A percentile compares a stretch with the other conserved stretches of the same genome.
phyloP scores from a whole-genome alignment of 2,329 filamentous ascomycete genomes.

The Ophiostoma fasciatum region DNA sequence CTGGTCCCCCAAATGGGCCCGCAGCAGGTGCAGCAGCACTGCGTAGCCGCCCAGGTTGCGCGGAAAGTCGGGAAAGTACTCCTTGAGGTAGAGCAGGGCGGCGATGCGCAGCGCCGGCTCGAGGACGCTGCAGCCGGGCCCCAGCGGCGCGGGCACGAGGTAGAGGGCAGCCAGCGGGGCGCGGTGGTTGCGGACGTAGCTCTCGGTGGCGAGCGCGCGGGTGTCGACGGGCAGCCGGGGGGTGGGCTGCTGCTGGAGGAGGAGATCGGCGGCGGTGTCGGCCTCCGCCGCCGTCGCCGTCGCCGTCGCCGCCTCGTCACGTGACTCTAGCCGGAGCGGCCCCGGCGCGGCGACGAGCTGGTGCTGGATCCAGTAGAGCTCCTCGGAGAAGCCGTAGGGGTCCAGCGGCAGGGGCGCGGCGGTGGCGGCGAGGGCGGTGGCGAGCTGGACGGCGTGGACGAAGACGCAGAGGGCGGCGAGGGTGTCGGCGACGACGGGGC shows the following conservation, averaged over 20 bases:
- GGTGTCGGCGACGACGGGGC: constrained; percentile 13
- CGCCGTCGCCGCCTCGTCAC: constrained; percentile 4
- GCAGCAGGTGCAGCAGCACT: constrained; percentile 17
- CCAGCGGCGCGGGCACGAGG: constrained; percentile 5
- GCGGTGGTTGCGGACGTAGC: constrained; percentile 15
- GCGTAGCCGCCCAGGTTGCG: constrained; percentile 19
- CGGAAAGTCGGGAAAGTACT: constrained; percentile 19
- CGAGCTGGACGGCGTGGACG: constrained; percentile 13
- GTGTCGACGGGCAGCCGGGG: constrained; percentile 13
- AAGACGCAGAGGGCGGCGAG: constrained; percentile 17
- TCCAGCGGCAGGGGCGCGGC: constrained; percentile 13
- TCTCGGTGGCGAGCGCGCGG: constrained; percentile 9
- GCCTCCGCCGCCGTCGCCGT: background rate
- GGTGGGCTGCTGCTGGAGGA: no score
- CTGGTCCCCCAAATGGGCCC: constrained; percentile 12
- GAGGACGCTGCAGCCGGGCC: constrained; percentile 9
- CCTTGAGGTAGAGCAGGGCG: constrained; percentile 19
- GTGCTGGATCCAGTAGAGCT: constrained; percentile 18
- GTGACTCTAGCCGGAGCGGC: constrained; percentile 16
- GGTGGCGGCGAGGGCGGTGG: constrained; percentile 9
- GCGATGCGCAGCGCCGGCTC: constrained; percentile 18
- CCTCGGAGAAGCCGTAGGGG: constrained; percentile 18
- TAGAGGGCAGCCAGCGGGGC: constrained; percentile 9
- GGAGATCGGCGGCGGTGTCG: background rate
- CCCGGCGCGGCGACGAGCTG: constrained; percentile 16